A percentile compares a stretch with the other conserved stretches of the same genome.
phyloP scores from a whole-genome alignment of 352 stramenopile species.

The Blastocystis sp. region DNA sequence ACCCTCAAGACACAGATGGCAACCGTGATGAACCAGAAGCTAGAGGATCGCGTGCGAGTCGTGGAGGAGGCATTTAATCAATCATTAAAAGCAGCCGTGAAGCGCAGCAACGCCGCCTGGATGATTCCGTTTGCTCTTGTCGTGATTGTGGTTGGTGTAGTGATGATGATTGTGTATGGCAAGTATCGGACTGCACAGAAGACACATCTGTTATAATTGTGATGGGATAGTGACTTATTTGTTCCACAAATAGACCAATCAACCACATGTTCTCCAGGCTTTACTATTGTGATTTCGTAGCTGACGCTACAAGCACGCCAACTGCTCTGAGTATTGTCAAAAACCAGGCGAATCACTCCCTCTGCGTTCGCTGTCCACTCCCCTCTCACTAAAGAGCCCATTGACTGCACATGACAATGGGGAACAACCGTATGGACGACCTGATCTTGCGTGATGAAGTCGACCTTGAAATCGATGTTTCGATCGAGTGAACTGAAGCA shows the following conservation, averaged over 20 bases:
- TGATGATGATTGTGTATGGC: conserved; percentile 9
- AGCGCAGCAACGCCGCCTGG: background rate
- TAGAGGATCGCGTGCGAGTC: conserved; percentile 4
- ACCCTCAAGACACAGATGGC: conserved; percentile 61
- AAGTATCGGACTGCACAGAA: conserved; percentile 35
- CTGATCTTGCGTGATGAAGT: background rate
- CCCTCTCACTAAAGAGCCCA: background rate
- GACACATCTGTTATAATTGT: conserved; percentile 40
- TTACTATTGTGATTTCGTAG: conserved; percentile 31
- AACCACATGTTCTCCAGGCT: background rate
- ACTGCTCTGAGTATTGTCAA: conserved; percentile 50
- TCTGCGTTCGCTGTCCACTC: background rate
- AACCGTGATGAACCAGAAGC: background rate
- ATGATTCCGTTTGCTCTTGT: conserved; percentile 54
- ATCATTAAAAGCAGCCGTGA: conserved; percentile 22
- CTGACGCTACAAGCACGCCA: conserved; percentile 36
- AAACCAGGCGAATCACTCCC: background rate
- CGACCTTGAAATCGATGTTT: conserved; percentile 20
- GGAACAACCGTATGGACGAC: background rate
- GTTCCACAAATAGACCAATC: background rate
- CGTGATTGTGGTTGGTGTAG: background rate
- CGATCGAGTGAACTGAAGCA: conserved; percentile 37
- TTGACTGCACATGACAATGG: background rate
- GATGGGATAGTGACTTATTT: background rate
- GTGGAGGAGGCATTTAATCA: conserved; percentile 10